phyloP scores from a whole-genome alignment of 306 rosid species.

The Vicia villosa region DNA sequence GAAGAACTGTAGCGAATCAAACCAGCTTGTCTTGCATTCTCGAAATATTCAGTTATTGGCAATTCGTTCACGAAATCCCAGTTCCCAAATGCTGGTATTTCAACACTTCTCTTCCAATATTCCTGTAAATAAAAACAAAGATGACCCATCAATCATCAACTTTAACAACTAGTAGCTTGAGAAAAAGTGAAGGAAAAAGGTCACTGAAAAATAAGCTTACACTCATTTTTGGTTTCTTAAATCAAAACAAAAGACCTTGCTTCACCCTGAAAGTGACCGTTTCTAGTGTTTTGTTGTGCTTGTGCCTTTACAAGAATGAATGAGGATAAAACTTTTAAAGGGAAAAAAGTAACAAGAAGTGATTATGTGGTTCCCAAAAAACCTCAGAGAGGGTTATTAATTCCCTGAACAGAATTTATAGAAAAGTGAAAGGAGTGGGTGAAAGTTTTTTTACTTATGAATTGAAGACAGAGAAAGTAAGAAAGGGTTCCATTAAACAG shows the following conservation, averaged over 20 bases:
- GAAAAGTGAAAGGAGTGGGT: slow-evolving; percentile 10
- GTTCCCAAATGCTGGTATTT: slow-evolving; percentile 89
- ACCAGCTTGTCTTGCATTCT: slow-evolving; percentile 86
- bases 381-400: slow-evolving; percentile 41
- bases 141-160: neutral
- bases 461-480: neutral
- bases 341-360: neutral
- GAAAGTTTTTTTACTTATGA: slow-evolving; percentile 14
- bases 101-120: slow-evolving; percentile 62
- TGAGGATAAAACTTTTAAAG: neutral
- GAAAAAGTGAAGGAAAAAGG: neutral
- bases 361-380: slow-evolving; percentile 29
- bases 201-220: slow-evolving; percentile 17
- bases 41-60: slow-evolving; percentile 94
- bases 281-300: neutral
- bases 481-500: neutral
- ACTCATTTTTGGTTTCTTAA: slow-evolving; percentile 34
- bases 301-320: neutral
- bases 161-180: neutral
- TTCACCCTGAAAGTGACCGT: neutral
- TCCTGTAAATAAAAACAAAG: slow-evolving; percentile 32
- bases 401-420: slow-evolving; percentile 42
- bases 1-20: no score
- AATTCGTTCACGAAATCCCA: slow-evolving; percentile 82
- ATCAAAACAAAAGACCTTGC: neutral